Conservation (phyloP, 164 flowering plant genomes). For the Kingdonia uniflora region DNA sequence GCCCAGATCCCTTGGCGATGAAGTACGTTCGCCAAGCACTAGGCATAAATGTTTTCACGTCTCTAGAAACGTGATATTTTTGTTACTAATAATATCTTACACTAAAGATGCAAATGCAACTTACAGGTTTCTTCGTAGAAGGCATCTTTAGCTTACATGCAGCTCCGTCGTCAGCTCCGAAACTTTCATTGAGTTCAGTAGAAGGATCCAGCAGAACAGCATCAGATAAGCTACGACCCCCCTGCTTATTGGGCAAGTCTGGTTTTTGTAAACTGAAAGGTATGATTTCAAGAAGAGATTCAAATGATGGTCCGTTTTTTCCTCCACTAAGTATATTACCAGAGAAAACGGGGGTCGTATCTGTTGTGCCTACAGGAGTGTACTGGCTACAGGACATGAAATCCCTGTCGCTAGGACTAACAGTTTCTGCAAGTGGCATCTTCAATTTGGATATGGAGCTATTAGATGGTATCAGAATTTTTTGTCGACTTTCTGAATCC, state of each 20-base stretch:
- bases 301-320: slow-evolving; percentile 18
- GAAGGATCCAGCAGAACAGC: slow-evolving; percentile 12
- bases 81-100: no score
- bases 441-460: slow-evolving; percentile 15
- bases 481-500: slow-evolving; percentile 15
- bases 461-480: slow-evolving; percentile 7
- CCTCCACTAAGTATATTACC: slow-evolving; percentile 8
- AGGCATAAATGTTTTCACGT: no score
- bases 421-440: slow-evolving; percentile 10
- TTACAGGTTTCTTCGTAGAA: slow-evolving; percentile 24
- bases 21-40: no score
- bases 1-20: no score
- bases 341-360: slow-evolving; percentile 14
- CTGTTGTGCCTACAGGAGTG: slow-evolving; percentile 15
- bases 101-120: slow-evolving; percentile 15
- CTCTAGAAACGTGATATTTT: no score
- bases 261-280: neutral
- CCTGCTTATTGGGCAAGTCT: slow-evolving; percentile 4
- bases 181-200: neutral
- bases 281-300: slow-evolving; percentile 3
- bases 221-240: slow-evolving; percentile 17
- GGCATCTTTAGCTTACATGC: slow-evolving; percentile 8
- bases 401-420: slow-evolving; percentile 4
- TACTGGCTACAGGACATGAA: slow-evolving; percentile 7
- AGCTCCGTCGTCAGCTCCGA: slow-evolving; percentile 7